phyloP scores from a whole-genome alignment of 179 eudicot species.

The Spergularia azorica region DNA sequence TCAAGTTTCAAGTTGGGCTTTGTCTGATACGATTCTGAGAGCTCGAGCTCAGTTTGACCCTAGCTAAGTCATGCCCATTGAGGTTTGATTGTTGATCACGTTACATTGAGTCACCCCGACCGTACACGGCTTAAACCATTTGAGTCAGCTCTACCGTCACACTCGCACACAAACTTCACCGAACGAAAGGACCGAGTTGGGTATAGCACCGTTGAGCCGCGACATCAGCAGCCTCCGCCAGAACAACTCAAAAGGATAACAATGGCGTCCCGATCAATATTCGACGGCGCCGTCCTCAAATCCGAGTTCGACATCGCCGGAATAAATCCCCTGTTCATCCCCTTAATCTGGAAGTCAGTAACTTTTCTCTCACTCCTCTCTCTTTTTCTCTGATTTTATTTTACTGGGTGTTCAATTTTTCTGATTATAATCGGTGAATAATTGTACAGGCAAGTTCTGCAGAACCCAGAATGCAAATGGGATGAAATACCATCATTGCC shows the following conservation, averaged over 20 bases:
- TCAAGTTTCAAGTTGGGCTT: no score
- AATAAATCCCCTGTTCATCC: conserved; percentile 69
- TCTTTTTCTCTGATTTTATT: neutral
- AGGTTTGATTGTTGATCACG: no score
- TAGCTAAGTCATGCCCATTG: no score
- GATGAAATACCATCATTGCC: conserved; percentile 79
- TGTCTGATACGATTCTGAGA: no score
- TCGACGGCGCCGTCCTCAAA: conserved; percentile 56
- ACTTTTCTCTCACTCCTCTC: neutral
- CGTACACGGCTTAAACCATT: no score
- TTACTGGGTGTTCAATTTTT: neutral
- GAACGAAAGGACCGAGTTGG: no score
- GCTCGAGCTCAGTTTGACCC: no score
- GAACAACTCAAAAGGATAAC: neutral
- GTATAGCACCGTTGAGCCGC: no score
- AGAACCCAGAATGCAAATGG: conserved; percentile 79
- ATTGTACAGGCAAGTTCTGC: conserved; percentile 53
- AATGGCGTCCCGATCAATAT: conserved; percentile 64
- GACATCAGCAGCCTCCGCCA: no score
- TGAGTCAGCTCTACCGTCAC: no score
- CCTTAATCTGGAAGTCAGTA: conserved; percentile 78
- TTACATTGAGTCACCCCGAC: no score
- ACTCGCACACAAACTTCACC: no score
- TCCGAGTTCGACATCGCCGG: conserved; percentile 68
- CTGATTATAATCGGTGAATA: neutral